Evolutionary conservation across 164 flowering plant species (phyloP), one percentile per base, ranked within the genome.

Genomic region (Stephania japonica): DNA sequence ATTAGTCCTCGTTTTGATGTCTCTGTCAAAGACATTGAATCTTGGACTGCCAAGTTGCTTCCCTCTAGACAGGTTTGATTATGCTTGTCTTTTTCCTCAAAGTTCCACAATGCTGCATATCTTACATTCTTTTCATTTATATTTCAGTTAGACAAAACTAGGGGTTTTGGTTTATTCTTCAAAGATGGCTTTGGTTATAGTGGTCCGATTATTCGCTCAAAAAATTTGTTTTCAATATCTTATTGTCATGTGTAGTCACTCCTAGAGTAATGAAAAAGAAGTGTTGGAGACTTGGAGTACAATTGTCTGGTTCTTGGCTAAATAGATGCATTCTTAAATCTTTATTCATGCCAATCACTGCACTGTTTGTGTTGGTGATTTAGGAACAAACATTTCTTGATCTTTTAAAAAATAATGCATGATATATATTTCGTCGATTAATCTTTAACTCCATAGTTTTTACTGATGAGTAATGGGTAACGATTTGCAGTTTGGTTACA

Each of bases 1-100:
- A 86, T 88, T 49, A 87, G 88, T 74, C 92, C 90, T 70, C 87
- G 90, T 41, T 88, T 88, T 84, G 90, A 88, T 78, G 87, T 88
- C 63, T 90, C 87, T 18, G 92, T 88, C 24, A 86, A 87, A 53
- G 92, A 88, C 56, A 88, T 88, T 38, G 92, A 88, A 59, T 82
- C 89, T 7, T 88, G 92, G 92, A 88, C 92, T 80, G 90, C 90
- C 1, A 84, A 88, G 76, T 73, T 89, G 65, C 86, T 88, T 42
- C 90, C 91, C 59, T 88, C 91, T 12, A 82, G 91, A 82, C 91
- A 88, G 90, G 91, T 88, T 63, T 41, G 83, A 21, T 23, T 68
- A 19, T 1, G 7, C 65, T 1, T 32, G 3, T 49, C 24, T 6
- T 72, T 16, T 38, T 44, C 21, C 11, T 63, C 5, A 19, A 64